Evolutionary conservation across 805 yeast genomes (phyloP), one percentile per base, ranked within the genome.

Genomic region (Pichia kluyveri): DNA sequence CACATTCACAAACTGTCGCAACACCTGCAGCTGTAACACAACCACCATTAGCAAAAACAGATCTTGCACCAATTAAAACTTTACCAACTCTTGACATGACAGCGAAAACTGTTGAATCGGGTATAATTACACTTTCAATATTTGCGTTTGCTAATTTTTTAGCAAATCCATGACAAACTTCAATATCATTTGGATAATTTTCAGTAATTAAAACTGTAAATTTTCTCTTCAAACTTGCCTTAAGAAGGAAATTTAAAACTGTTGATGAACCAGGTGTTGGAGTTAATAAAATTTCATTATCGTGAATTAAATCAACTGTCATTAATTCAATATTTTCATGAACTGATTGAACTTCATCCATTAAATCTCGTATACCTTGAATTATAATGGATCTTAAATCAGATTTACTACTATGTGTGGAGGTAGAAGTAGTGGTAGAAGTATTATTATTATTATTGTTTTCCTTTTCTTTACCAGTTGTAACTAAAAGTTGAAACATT

Each of bases 11-110:
- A 11, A 89, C 96, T 43, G 89, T 77, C 30, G 96, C 86, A 30
- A 86, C 96, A 46, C 99, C 99, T 1, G 95, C 80, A 27, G 84
- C 79, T 2, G 96, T 80, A 43, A 88, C 78, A 55, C 96, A 85
- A 11, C 98, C 97, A 51, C 99, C 99, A 61, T 93, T 93, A 46
- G 96, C 96, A 63, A 93, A 85, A 6, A 93, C 97, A 0, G 96
- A 80, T 52, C 86, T 77, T 6, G 98, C 84, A 38, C 98, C 97
- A 46, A 95, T 78, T 50, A 93, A 80, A 31, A 93, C 99, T 64
- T 95, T 95, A 41, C 97, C 96, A 6, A 93, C 98, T 54, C 96
- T 74, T 38, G 96, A 86, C 98, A 93, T 93, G 42, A 93, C 88
- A 0, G 99, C 97, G 66, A 83, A 88, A 0, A 84, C 89, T 27